phyloP scores from a whole-genome alignment of 768 basidiomycete species.

The Termitomyces eurrhizus region DNA sequence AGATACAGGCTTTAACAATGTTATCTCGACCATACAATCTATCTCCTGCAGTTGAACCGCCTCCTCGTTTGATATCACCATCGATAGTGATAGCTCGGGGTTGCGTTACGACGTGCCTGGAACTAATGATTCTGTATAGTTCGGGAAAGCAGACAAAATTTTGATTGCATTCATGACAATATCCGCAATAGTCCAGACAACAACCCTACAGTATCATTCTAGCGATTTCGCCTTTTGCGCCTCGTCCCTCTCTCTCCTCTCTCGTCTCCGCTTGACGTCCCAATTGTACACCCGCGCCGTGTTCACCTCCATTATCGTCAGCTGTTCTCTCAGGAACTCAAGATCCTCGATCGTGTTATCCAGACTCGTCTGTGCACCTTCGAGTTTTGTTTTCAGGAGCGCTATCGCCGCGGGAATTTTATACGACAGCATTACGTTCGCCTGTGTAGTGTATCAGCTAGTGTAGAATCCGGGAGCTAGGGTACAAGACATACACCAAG shows the following conservation, averaged over 20 bases:
- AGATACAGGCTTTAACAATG: too few species aligned
- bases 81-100: too few species aligned
- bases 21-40: too few species aligned
- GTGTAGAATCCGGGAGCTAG: not conserved
- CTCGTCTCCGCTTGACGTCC: conserved; percentile 84
- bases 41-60: too few species aligned
- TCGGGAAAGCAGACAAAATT: too few species aligned
- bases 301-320: conserved; percentile 96
- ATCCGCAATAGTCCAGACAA: too few species aligned
- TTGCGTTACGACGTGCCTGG: too few species aligned
- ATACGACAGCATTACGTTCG: conserved; percentile 97
- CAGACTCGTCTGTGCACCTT: conserved; percentile 62
- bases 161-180: too few species aligned
- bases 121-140: too few species aligned
- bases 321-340: conserved; percentile 90
- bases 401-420: conserved; percentile 72
- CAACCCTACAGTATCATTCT: not conserved
- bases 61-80: too few species aligned
- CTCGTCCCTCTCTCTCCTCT: conserved; percentile 42
- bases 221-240: conserved; percentile 3
- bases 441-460: conserved; percentile 44
- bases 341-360: conserved; percentile 78
- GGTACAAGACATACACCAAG: conserved; percentile 66
- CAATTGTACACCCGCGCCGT: conserved; percentile 95
- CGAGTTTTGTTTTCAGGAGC: conserved; percentile 73